Evolutionary conservation across 1,284 basidiomycete genomes (phyloP).

Genomic region (Cutaneotrichosporon sp.): DNA sequence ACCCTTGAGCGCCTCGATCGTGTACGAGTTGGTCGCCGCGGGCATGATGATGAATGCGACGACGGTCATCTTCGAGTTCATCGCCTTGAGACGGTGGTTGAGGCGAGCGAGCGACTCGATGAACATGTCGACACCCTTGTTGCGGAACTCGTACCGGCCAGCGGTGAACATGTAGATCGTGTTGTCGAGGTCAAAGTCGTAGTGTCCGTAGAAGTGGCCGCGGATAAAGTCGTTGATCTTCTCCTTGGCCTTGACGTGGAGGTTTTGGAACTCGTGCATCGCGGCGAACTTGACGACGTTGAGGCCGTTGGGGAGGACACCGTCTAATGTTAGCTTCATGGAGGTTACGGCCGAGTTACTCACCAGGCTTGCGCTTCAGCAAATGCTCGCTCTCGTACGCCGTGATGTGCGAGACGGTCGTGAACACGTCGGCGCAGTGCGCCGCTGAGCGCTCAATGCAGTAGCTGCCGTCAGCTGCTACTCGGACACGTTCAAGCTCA

Average conservation of each 20-base stretch:
- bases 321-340: slow-evolving; percentile 58
- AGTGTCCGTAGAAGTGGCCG: slow-evolving; percentile 97
- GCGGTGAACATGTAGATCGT: slow-evolving; percentile 98
- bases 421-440: slow-evolving; percentile 96
- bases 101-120: slow-evolving; percentile 93
- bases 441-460: slow-evolving; percentile 94
- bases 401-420: slow-evolving; percentile 96
- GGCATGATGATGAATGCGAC: slow-evolving; percentile 99
- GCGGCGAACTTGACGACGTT: slow-evolving; percentile 96
- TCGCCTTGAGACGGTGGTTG: slow-evolving; percentile 81
- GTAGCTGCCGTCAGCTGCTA: slow-evolving; percentile 67
- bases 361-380: slow-evolving; percentile 79
- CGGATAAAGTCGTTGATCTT: slow-evolving; percentile 98
- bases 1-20: slow-evolving; percentile 95
- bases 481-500: slow-evolving; percentile 25
- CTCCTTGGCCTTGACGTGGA: slow-evolving; percentile 85
- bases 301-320: slow-evolving; percentile 95
- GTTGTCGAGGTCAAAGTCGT: slow-evolving; percentile 92
- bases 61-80: slow-evolving; percentile 75
- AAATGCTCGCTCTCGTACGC: slow-evolving; percentile 96
- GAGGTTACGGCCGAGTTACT: slow-evolving; percentile 40
- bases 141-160: slow-evolving; percentile 97
- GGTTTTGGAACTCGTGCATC: slow-evolving; percentile 96
- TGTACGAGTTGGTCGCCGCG: slow-evolving; percentile 92
- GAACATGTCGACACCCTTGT: slow-evolving; percentile 99